Base-by-base conservation (phyloP, 2,329 filamentous ascomycete genomes). In the Cladophialophora bantiana region DNA sequence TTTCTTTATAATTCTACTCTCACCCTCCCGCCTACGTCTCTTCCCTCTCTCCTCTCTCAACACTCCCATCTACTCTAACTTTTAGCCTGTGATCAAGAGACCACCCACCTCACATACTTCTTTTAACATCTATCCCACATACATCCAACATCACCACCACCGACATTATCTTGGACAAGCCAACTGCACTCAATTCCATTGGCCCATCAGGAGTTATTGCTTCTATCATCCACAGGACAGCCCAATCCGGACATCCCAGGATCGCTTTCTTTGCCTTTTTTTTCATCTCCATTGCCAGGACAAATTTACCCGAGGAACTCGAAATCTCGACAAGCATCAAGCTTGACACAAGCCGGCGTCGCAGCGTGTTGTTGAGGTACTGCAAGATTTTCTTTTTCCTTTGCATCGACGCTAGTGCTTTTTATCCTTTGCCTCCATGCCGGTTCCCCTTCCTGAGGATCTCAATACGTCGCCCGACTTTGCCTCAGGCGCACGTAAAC, bases 321-420 rank as follows among this genome's bases (percentile, higher is more conserved):
- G 31, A 59, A 59, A 34, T 10, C 2, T 50, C 57, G 57, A 59
- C 57, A 50, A 52, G 9, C 34, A 31, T 45, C 31, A 50, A 42
- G 45, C 32, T 59, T 59, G 57, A 59, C 45, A 48, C 38, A 42
- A 59, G 40, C 42, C 57, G 40, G 57, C 42, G 38, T 54, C 36
- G 50, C 59, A 54, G 32, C 59, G 45, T 61, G 45, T 40, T 61
- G 59, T 61, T 61, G 59, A 61, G 59, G 59, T 61, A 61, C 59
- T 61, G 38, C 45, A 52, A 42, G n/a, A 31, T 31, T 61, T 61
- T 54, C 59, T 36, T 61, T 61, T 26, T 54, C 35, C n/a, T 36
- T 54, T 40, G 3, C 20, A 15, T 26, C 20, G n/a, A 26, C 42
- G 18, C 45, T 20, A 4, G n/a, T 56, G 12, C n/a, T 2, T 61